phyloP scores from a whole-genome alignment of 1,139 yeast genomes.

The Protomyces pachydermus region DNA sequence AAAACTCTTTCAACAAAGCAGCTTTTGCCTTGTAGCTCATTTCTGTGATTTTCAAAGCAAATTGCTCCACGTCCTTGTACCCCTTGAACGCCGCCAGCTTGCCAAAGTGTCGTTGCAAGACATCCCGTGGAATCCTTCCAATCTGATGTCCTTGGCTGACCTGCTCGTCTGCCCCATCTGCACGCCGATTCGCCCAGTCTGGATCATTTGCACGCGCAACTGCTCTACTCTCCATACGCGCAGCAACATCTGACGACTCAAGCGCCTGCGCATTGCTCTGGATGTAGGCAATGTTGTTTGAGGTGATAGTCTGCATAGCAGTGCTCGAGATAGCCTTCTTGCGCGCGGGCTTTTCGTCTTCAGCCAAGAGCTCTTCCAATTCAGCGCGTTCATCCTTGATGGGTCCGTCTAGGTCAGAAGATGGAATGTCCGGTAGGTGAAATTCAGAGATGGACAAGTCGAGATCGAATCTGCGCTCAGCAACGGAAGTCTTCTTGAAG shows the following conservation, averaged over 20 bases:
- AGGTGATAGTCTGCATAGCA: not conserved
- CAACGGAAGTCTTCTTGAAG: conserved; percentile 27
- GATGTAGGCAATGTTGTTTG: not conserved
- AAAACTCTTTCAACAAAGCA: conserved; percentile 17
- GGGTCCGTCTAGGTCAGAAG: not conserved
- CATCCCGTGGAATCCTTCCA: conserved; percentile 10
- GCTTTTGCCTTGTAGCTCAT: conserved; percentile 7
- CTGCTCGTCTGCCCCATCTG: not conserved
- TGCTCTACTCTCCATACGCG: not conserved
- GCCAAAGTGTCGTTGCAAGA: conserved; percentile 22
- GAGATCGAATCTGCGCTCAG: conserved; percentile 7
- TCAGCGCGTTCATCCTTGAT: not conserved
- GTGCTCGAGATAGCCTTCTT: not conserved
- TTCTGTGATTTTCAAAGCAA: conserved; percentile 26
- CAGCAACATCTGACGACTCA: not conserved
- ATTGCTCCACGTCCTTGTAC: conserved; percentile 16
- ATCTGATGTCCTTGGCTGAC: not conserved
- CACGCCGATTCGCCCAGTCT: not conserved
- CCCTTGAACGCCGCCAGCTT: conserved; percentile 26
- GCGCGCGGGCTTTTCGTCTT: not conserved
- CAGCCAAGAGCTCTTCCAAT: not conserved
- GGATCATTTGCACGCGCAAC: not conserved
- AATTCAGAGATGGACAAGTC: not conserved
- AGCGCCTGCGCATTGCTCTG: not conserved
- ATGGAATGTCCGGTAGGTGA: not conserved